Percentiles rank a stretch among this genome's conserved stretches.
Conservation (phyloP, 345 rosid genomes). For the Anacardium occidentale region DNA sequence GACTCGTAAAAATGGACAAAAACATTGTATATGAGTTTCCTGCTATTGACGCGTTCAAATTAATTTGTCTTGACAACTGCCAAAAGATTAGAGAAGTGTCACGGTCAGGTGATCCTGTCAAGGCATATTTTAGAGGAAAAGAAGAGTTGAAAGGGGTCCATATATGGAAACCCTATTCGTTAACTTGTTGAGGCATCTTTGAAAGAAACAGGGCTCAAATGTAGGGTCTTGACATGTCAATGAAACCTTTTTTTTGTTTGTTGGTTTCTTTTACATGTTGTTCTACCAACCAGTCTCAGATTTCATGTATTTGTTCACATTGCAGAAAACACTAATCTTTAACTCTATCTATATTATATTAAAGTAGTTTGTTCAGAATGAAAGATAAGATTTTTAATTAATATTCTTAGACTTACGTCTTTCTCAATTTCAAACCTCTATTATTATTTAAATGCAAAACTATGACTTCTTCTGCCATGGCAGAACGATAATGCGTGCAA, state of each 20-base stretch:
- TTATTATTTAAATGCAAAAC: background rate
- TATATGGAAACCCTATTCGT: background rate
- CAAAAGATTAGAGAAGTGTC: background rate
- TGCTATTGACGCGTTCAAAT: too few relatives aligned
- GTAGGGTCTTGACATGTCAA: background rate
- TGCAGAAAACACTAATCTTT: background rate
- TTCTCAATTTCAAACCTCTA: too few relatives aligned
- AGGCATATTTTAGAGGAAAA: background rate
- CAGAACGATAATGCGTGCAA: too few relatives aligned
- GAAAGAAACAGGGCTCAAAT: background rate
- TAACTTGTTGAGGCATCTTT: background rate
- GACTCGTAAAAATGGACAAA: too few relatives aligned
- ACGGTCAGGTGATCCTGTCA: background rate
- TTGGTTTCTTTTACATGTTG: background rate
- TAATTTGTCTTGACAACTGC: too few relatives aligned
- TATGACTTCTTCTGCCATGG: too few relatives aligned
- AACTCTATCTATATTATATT: too few relatives aligned
- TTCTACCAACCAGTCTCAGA: background rate
- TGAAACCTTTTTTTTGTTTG: background rate
- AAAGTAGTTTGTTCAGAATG: too few relatives aligned
- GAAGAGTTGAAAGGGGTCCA: background rate
- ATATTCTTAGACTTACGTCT: background rate
- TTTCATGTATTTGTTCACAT: background rate
- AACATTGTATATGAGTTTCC: too few relatives aligned
- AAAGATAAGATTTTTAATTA: background rate